phyloP scores from a whole-genome alignment of 164 flowering plant genomes.

The Houttuynia cordata region DNA sequence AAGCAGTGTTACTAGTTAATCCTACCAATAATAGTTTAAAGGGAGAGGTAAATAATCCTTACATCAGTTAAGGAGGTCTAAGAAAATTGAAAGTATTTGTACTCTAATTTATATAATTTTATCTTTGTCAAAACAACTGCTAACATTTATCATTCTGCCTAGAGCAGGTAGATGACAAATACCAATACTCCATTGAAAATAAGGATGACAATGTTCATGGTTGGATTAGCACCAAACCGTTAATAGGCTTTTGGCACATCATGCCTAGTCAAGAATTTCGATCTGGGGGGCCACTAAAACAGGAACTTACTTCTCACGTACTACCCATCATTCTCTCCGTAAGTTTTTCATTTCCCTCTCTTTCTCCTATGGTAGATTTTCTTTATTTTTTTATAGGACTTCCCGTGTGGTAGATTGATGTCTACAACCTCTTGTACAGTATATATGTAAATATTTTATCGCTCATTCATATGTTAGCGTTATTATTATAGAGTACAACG shows the following conservation, averaged over 20 bases:
- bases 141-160: background rate
- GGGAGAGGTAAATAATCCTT: slow-evolving; percentile 66
- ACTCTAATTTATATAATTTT: background rate
- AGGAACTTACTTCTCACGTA: slow-evolving; percentile 79
- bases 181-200: slow-evolving; percentile 67
- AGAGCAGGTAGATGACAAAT: slow-evolving; percentile 87
- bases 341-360: slow-evolving; percentile 12
- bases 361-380: too few species aligned
- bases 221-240: slow-evolving; percentile 53
- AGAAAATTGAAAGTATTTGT: background rate
- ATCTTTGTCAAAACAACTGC: background rate
- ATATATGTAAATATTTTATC: too few species aligned
- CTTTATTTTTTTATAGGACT: too few species aligned
- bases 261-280: slow-evolving; percentile 79
- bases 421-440: too few species aligned
- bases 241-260: slow-evolving; percentile 77
- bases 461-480: too few species aligned
- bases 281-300: slow-evolving; percentile 81
- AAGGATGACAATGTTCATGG: slow-evolving; percentile 67
- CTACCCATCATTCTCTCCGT: slow-evolving; percentile 76
- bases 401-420: too few species aligned
- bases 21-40: slow-evolving; percentile 46
- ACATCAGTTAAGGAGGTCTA: too few species aligned
- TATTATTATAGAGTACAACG: too few species aligned
- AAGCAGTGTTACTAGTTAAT: slow-evolving; percentile 66